These are phyloP conservation scores for Canavalia gladiata DNA, from an alignment of 306 rosid species.

Conservation along the genomic window DNA sequence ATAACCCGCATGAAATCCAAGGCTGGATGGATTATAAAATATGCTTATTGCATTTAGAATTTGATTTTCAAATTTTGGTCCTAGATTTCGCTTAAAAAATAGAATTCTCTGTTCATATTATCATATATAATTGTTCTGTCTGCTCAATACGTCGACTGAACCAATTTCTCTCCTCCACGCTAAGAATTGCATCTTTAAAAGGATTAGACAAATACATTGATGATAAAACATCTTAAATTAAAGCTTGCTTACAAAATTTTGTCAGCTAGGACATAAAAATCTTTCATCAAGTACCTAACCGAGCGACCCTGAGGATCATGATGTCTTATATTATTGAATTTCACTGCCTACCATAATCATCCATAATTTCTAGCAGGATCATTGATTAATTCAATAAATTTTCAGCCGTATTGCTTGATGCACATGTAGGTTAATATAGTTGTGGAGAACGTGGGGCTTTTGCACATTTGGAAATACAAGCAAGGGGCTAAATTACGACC, in stretches of 20 bases:
- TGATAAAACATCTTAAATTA: no score
- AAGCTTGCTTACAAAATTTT: no score
- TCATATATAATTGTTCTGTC: neutral
- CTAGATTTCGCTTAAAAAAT: neutral
- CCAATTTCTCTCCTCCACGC: constrained; percentile 24
- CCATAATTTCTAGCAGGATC: neutral
- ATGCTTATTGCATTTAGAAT: neutral
- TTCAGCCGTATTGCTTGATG: neutral
- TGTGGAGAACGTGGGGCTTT: neutral
- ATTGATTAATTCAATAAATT: neutral
- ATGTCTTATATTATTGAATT: neutral
- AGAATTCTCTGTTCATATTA: neutral
- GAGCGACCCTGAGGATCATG: constrained; percentile 8
- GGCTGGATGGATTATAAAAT: neutral
- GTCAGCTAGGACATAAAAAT: no score
- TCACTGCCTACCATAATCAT: constrained; percentile 6
- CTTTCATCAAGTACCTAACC: neutral
- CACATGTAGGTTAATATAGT: neutral
- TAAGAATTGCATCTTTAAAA: constrained; percentile 28
- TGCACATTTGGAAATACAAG: neutral
- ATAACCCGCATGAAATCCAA: neutral
- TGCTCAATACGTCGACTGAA: constrained; percentile 22
- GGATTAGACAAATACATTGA: neutral
- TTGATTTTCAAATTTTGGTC: neutral
- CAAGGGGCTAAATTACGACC: neutral